Evolutionary conservation across 1,284 basidiomycete genomes (phyloP).

Genomic region (Xerocomus amazonicus): DNA sequence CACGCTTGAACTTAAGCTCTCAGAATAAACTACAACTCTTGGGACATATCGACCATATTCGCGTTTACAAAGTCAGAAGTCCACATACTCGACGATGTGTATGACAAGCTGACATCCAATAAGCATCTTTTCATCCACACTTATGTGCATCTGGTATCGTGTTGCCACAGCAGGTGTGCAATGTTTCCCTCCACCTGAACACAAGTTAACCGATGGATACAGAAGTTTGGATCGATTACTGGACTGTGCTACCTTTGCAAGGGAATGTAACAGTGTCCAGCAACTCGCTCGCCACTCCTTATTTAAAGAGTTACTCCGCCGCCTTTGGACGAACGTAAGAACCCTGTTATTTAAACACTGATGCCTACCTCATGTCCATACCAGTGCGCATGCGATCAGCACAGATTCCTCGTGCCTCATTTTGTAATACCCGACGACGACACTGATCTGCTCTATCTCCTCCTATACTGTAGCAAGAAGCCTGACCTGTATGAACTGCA

Average conservation of each 20-base stretch:
- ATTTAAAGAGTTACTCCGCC: slow-evolving; percentile 14
- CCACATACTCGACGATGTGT: not conserved
- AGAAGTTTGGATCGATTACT: slow-evolving; percentile 13
- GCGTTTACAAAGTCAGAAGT: slow-evolving; percentile 23
- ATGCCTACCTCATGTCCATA: not conserved
- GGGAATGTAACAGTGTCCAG: slow-evolving; percentile 13
- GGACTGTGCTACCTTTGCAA: not conserved
- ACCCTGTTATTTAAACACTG: not conserved
- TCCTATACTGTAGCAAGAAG: slow-evolving; percentile 23
- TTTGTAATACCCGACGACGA: slow-evolving; percentile 16
- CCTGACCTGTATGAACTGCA: slow-evolving; percentile 16
- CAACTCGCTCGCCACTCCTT: slow-evolving; percentile 18
- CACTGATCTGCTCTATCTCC: slow-evolving; percentile 15
- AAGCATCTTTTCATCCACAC: slow-evolving; percentile 27
- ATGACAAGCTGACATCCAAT: slow-evolving; percentile 6
- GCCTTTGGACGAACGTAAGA: slow-evolving; percentile 13
- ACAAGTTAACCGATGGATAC: not conserved
- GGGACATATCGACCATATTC: slow-evolving; percentile 11
- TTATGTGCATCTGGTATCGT: slow-evolving; percentile 23
- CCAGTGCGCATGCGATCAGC: slow-evolving; percentile 15
- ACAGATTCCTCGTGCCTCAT: slow-evolving; percentile 5
- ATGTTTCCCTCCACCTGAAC: not conserved
- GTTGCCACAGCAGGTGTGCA: slow-evolving; percentile 9
- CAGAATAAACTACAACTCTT: slow-evolving; percentile 6
- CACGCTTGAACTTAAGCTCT: not conserved